phyloP scores from a whole-genome alignment of 2,329 filamentous ascomycete species.

The Pestalotiopsis sp. region DNA sequence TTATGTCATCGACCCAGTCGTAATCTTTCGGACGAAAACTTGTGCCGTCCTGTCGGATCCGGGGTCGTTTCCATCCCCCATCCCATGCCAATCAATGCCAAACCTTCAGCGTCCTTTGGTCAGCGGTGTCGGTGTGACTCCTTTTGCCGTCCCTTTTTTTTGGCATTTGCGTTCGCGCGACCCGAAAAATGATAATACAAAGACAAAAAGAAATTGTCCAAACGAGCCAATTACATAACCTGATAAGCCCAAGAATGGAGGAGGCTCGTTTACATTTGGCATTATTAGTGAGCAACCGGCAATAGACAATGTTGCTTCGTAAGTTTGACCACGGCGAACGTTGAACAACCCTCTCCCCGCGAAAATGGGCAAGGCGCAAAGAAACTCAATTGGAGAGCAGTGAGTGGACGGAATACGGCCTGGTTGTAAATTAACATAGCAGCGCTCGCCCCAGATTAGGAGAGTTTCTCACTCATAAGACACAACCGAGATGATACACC shows the following conservation, averaged over 20 bases:
- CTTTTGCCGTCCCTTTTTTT: background rate
- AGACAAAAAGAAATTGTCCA: too few relatives aligned
- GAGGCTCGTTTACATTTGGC: background rate
- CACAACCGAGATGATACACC: background rate
- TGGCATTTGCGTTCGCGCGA: too few relatives aligned
- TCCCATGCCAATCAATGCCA: background rate
- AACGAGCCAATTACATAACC: too few relatives aligned
- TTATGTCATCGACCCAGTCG: constrained; percentile 12
- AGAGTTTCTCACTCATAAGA: background rate
- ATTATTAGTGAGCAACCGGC: background rate
- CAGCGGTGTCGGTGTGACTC: background rate
- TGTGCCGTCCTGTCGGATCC: constrained; percentile 6
- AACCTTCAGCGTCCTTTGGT: background rate
- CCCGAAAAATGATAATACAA: too few relatives aligned
- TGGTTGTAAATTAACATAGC: background rate
- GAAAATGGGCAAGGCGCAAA: background rate
- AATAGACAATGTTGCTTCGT: background rate
- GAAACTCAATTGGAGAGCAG: background rate
- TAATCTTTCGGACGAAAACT: constrained; percentile 2
- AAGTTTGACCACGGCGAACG: constrained; percentile 5
- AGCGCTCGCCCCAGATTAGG: background rate
- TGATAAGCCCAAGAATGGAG: background rate
- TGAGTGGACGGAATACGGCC: constrained; percentile 3
- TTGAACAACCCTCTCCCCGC: background rate
- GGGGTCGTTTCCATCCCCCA: background rate